phyloP scores from a whole-genome alignment of 1,284 basidiomycete species.

The Ceratobasidium sp. region DNA sequence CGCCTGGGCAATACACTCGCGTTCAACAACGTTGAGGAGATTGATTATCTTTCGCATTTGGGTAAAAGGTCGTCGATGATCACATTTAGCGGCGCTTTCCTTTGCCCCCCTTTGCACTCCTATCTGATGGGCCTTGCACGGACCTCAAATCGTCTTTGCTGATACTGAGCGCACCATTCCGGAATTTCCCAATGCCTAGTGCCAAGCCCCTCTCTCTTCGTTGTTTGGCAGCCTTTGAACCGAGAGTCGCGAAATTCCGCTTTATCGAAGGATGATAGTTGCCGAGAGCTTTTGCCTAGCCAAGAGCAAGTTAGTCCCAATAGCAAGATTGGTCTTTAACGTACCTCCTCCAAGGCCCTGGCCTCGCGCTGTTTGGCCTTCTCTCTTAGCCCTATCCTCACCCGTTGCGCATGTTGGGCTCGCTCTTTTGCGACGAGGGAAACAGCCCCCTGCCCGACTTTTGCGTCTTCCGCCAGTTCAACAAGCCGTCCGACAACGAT shows the following conservation, averaged over 20 bases:
- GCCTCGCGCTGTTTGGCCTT: conserved; percentile 35
- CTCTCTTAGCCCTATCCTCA: conserved; percentile 25
- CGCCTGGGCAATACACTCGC: background rate
- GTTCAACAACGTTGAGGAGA: background rate
- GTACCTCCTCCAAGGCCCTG: conserved; percentile 35
- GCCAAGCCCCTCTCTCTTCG: conserved; percentile 28
- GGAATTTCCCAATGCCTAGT: conserved; percentile 39
- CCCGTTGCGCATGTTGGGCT: conserved; percentile 28
- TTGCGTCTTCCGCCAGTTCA: conserved; percentile 33
- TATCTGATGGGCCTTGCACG: conserved; percentile 22
- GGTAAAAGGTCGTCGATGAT: background rate
- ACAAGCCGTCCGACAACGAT: conserved; percentile 25
- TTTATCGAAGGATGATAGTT: conserved; percentile 44
- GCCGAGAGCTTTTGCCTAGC: conserved; percentile 34
- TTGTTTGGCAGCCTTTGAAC: conserved; percentile 15
- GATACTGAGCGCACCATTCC: conserved; percentile 26
- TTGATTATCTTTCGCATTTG: background rate
- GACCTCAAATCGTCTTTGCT: conserved; percentile 17
- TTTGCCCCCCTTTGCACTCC: background rate
- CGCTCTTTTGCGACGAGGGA: conserved; percentile 25
- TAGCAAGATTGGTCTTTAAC: background rate
- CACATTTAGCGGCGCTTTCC: conserved; percentile 6
- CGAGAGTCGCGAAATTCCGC: conserved; percentile 6
- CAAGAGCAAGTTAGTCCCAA: background rate
- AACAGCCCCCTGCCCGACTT: conserved; percentile 20